Conservation (phyloP, 2,329 filamentous ascomycete genomes). For the Calonectria hongkongensis region DNA sequence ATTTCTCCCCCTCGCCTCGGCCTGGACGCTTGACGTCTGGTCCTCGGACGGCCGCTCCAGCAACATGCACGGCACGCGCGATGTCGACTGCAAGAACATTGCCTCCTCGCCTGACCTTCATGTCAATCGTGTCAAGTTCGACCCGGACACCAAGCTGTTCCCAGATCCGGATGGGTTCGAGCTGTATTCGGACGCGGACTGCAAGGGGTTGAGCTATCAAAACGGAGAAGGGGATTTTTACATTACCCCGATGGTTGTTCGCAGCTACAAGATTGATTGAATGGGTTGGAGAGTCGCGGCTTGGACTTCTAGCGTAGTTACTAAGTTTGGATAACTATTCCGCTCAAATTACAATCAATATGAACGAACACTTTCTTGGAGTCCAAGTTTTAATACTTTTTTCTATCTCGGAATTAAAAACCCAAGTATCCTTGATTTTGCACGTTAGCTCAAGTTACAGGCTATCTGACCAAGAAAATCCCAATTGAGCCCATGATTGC, state of each 20-base stretch:
- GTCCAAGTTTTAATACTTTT: no score
- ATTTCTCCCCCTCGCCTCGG: conserved; percentile 18
- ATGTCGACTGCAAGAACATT: conserved; percentile 26
- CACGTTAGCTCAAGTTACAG: no score
- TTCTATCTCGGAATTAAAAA: no score
- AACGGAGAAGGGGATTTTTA: conserved; percentile 27
- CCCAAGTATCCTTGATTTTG: no score
- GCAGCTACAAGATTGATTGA: conserved; percentile 34
- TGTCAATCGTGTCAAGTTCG: conserved; percentile 33
- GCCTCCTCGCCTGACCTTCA: conserved; percentile 12
- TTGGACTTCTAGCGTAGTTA: neutral
- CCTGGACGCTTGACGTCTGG: conserved; percentile 32
- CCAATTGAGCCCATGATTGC: no score
- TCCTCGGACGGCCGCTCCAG: conserved; percentile 29
- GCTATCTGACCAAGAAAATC: no score
- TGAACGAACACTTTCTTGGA: no score
- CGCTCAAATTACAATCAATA: no score
- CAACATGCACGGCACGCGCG: conserved; percentile 28
- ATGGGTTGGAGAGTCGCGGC: no score
- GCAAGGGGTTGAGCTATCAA: conserved; percentile 24
- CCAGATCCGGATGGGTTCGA: conserved; percentile 32
- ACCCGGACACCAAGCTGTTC: conserved; percentile 22
- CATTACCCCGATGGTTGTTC: conserved; percentile 28
- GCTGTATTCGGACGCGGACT: conserved; percentile 25
- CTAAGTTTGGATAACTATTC: no score